A percentile compares a stretch with the other conserved stretches of the same genome.
These are phyloP conservation scores for Suillus decipiens DNA, from an alignment of 768 basidiomycete genomes.

Conservation along the genomic window DNA sequence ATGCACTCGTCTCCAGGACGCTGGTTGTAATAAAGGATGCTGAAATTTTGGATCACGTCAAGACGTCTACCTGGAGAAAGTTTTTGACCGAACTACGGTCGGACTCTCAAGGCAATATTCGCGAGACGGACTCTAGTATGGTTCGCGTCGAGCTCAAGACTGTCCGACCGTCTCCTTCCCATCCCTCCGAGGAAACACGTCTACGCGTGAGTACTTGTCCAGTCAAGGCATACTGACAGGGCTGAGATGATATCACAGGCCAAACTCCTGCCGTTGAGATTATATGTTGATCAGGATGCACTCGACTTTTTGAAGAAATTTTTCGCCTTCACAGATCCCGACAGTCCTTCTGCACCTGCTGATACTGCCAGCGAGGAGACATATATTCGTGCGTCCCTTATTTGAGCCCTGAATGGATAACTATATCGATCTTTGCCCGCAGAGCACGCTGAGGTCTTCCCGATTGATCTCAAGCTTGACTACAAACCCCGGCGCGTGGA, in stretches of 20 bases:
- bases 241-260: conserved; percentile 48
- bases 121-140: conserved; percentile 94
- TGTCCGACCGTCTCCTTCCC: conserved; percentile 70
- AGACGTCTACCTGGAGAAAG: conserved; percentile 98
- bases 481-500: conserved; percentile 98
- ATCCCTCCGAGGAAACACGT: conserved; percentile 73
- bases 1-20: conserved; percentile 61
- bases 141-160: conserved; percentile 79
- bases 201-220: conserved; percentile 58
- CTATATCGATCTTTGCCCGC: conserved; percentile 10
- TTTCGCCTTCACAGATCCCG: conserved; percentile 80
- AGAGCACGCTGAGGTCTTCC: conserved; percentile 96
- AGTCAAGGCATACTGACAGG: conserved; percentile 5
- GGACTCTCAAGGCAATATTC: conserved; percentile 83
- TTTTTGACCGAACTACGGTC: conserved; percentile 86
- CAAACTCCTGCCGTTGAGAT: conserved; percentile 84
- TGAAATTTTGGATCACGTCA: conserved; percentile 96
- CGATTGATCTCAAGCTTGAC: conserved; percentile 93
- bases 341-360: conserved; percentile 36
- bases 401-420: conserved; percentile 9
- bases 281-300: conserved; percentile 98
- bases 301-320: conserved; percentile 97
- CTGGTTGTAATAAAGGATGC: conserved; percentile 69
- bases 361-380: conserved; percentile 47
- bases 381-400: conserved; percentile 66